phyloP scores from a whole-genome alignment of 1,284 basidiomycete species.

The Tilletia setariae region DNA sequence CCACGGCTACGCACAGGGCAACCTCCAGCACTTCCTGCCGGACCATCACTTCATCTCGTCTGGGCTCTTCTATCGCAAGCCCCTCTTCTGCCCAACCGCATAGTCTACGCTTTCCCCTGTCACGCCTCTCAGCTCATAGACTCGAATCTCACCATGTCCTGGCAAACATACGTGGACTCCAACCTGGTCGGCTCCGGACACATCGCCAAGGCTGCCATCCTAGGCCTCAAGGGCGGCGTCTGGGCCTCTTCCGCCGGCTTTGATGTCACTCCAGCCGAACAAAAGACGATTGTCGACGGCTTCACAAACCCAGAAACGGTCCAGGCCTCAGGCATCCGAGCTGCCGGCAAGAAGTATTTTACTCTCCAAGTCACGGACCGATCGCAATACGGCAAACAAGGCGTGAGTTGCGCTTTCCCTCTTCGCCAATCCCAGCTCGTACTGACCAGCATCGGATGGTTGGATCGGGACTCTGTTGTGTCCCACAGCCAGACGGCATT shows the following conservation, averaged over 20 bases:
- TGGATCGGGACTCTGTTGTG: too few species aligned
- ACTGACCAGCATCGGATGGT: neutral
- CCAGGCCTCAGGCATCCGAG: constrained; percentile 65
- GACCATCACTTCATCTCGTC: too few species aligned
- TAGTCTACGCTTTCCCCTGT: neutral
- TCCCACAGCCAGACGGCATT: constrained; percentile 69
- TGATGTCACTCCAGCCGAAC: constrained; percentile 69
- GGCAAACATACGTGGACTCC: constrained; percentile 77
- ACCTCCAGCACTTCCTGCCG: too few species aligned
- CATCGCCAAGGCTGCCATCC: constrained; percentile 74
- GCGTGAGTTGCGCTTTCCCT: constrained; percentile 60
- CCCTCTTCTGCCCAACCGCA: too few species aligned
- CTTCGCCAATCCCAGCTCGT: neutral
- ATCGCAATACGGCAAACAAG: constrained; percentile 77
- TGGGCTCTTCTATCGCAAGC: too few species aligned
- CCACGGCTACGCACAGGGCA: too few species aligned
- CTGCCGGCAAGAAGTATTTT: constrained; percentile 78
- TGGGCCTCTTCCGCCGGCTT: constrained; percentile 80
- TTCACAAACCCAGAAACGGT: constrained; percentile 59
- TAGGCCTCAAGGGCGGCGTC: constrained; percentile 78
- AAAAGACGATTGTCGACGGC: constrained; percentile 65
- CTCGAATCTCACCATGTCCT: constrained; percentile 34
- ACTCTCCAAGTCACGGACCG: constrained; percentile 64
- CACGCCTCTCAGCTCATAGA: neutral
- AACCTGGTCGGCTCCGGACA: constrained; percentile 77